Evolutionary conservation across 176 grass and related monocot genomes (phyloP).

Genomic region (Carex kokanica): DNA sequence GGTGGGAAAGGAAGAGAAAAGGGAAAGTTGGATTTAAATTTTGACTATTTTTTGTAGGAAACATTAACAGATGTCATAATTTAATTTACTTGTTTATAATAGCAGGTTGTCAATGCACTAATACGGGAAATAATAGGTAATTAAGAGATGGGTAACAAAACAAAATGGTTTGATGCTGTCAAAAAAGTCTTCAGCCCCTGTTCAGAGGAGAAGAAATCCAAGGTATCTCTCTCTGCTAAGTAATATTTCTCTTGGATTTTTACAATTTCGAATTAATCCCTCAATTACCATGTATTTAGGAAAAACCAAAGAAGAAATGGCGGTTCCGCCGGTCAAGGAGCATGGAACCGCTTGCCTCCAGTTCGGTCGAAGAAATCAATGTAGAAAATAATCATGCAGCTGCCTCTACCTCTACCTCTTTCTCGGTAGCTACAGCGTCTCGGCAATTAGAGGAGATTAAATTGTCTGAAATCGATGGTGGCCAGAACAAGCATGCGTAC

Average conservation of each 20-base stretch:
- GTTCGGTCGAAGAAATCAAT: conserved; percentile 20
- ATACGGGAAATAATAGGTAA: not conserved
- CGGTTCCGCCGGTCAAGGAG: conserved; percentile 41
- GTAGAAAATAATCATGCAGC: conserved; percentile 23
- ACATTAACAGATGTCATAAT: not conserved
- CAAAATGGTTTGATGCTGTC: conserved; percentile 67
- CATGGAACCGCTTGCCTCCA: conserved; percentile 23
- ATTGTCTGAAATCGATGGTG: conserved; percentile 44
- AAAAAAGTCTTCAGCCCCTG: conserved; percentile 71
- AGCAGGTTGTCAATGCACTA: conserved; percentile 3
- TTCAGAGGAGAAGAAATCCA: conserved; percentile 48
- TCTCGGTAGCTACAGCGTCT: conserved; percentile 14
- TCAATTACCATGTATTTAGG: not conserved
- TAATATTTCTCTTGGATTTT: not conserved
- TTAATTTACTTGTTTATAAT: not conserved
- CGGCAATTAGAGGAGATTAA: conserved; percentile 46
- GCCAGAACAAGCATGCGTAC: conserved; percentile 67
- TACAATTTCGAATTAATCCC: too few relatives aligned
- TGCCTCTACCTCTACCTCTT: conserved; percentile 27
- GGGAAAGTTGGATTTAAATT: not conserved
- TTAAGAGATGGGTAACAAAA: conserved; percentile 61
- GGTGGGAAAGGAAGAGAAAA: not conserved
- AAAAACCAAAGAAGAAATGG: conserved; percentile 59
- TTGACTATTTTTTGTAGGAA: not conserved
- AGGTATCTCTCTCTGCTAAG: conserved; percentile 36